Evolutionary conservation across 768 basidiomycete species (phyloP).

Genomic region (Tulasnella sp.): DNA sequence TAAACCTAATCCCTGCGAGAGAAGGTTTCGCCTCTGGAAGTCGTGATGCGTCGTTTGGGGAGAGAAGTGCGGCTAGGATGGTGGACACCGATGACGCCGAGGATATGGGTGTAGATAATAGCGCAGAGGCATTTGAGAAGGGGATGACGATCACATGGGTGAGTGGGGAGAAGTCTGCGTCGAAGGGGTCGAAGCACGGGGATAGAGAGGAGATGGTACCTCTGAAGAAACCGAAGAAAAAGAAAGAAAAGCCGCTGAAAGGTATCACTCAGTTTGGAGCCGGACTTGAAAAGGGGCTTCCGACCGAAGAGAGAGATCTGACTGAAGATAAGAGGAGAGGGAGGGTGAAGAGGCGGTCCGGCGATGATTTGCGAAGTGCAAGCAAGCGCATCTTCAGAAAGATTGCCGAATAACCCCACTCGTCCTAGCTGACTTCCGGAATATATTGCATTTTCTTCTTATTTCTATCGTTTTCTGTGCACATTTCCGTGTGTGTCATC

Average conservation of each 20-base stretch:
- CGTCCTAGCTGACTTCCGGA: too few relatives aligned
- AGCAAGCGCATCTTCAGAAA: constrained; percentile 68
- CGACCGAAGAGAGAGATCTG: constrained; percentile 31
- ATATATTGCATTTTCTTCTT: too few relatives aligned
- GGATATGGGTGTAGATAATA: constrained; percentile 4
- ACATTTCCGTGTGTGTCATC: too few relatives aligned
- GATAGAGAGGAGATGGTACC: constrained; percentile 21
- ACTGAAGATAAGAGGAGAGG: constrained; percentile 62
- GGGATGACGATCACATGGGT: constrained; percentile 81
- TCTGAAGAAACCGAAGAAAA: constrained; percentile 28
- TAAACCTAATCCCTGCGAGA: constrained; percentile 12
- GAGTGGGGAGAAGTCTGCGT: constrained; percentile 38
- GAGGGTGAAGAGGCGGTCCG: constrained; percentile 57
- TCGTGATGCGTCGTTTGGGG: constrained; percentile 20
- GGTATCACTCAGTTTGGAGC: constrained; percentile 75
- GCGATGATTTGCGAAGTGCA: constrained; percentile 66
- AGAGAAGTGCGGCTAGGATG: background rate
- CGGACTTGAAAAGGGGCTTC: constrained; percentile 74
- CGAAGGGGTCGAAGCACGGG: constrained; percentile 27
- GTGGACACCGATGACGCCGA: background rate
- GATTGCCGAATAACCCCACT: constrained; percentile 6
- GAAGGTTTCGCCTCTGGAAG: constrained; percentile 22
- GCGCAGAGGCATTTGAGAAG: constrained; percentile 34
- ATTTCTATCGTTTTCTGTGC: too few relatives aligned
- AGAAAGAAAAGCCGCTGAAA: constrained; percentile 31